Evolutionary conservation across 768 basidiomycete genomes (phyloP), one percentile per base, ranked within the genome.

Genomic region (Suillus subalutaceus): DNA sequence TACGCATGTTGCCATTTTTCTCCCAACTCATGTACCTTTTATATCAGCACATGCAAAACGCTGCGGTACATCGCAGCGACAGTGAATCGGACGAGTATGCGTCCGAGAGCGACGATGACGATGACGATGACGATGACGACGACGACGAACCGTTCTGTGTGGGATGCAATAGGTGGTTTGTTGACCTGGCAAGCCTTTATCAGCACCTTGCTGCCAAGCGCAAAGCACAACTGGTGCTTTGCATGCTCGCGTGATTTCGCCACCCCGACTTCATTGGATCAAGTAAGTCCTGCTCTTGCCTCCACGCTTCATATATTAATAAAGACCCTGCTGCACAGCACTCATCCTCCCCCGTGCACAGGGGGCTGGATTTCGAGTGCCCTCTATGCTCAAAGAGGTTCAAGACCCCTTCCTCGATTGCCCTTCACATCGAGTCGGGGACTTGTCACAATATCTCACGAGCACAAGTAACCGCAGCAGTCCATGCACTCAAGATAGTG

Each of bases 381-480:
- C 59, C 59, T 43, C 26, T 60, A 10, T 41, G 59, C 18, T 18
- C 41, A 6, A 43, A 43, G 59, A 60, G 41, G 41, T 60, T 60
- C 26, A 60, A 60, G 26, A 20, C 72, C 18, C 72, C 77, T 6
- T 81, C 82, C 23, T 77, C 75, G 4, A 74, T 83, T 7, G 76
- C 79, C 2, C 70, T 73, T 13, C 83, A 84, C 66, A 72, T 83
- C 63, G 83, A 83, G 65, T 77, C 78, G 2, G 82, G 80, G 5
- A 52, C 60, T 1, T 81, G 80, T 63, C 74, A 77, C 50, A 73
- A 73, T 13, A 69, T 82, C 40, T 77, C 71, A 46, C 75, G 81
- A 26, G 75, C 76, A 58, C 75, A 80, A 35, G 77, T 84, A 63
- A 83, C 79, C 1, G 72, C 69, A 1, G 74, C 73, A 6, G 74